These are phyloP conservation scores for Entoloma clypeatum DNA, from an alignment of 1,284 basidiomycete species.

Conservation along the genomic window DNA sequence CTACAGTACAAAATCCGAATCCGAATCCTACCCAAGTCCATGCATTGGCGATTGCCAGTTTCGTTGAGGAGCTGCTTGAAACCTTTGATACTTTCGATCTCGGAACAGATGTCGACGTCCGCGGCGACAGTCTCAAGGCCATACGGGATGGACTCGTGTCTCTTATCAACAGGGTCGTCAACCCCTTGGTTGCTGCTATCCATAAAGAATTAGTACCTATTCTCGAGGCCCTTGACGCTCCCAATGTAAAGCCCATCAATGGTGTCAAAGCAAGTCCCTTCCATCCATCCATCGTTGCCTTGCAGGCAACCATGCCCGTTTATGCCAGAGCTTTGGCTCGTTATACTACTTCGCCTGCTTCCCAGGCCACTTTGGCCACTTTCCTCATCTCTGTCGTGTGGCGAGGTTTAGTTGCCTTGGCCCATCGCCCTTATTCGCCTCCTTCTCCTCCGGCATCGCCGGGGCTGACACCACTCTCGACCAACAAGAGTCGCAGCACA, in stretches of 20 bases:
- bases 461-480: conserved; percentile 26
- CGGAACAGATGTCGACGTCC: conserved; percentile 54
- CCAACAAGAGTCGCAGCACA: conserved; percentile 41
- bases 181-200: conserved; percentile 59
- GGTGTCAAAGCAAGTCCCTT: conserved; percentile 37
- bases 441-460: conserved; percentile 45
- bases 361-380: conserved; percentile 59
- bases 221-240: conserved; percentile 55
- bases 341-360: conserved; percentile 49
- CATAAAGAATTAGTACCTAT: conserved; percentile 58
- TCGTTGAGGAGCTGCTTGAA: conserved; percentile 69
- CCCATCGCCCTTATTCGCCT: conserved; percentile 47
- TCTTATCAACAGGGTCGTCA: conserved; percentile 59
- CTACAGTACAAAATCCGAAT: conserved; percentile 46
- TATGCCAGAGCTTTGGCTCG: conserved; percentile 56
- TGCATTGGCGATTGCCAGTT: conserved; percentile 59
- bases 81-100: conserved; percentile 62
- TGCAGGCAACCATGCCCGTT: conserved; percentile 56
- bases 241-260: conserved; percentile 34
- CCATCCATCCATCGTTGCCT: conserved; percentile 57
- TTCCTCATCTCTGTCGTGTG: conserved; percentile 70
- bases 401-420: conserved; percentile 65
- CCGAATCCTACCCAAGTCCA: conserved; percentile 68
- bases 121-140: conserved; percentile 61
- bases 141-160: conserved; percentile 67